phyloP scores from a whole-genome alignment of 352 stramenopile genomes.

The Phytophthora constricta region DNA sequence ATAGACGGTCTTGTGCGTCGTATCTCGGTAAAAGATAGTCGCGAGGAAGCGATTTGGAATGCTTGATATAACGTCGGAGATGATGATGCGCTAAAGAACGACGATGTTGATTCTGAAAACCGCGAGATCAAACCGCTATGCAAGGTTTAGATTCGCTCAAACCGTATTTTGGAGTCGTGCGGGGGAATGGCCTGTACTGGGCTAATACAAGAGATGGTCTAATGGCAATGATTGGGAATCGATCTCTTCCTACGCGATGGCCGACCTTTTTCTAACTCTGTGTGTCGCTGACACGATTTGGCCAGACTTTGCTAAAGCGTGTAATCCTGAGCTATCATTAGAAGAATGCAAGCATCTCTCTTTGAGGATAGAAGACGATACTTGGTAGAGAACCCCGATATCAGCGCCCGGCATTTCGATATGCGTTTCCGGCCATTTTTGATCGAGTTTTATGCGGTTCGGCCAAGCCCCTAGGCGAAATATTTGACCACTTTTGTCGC shows the following conservation, averaged over 20 bases:
- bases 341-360: background rate
- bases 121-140: background rate
- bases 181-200: slow-evolving; percentile 7
- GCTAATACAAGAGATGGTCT: background rate
- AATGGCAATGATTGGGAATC: slow-evolving; percentile 6
- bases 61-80: background rate
- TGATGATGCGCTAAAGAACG: background rate
- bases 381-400: slow-evolving; percentile 23
- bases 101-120: background rate
- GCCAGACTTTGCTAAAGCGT: slow-evolving; percentile 29
- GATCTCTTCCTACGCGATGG: background rate
- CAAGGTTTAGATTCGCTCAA: background rate
- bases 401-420: slow-evolving; percentile 27
- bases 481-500: slow-evolving; percentile 22
- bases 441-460: background rate
- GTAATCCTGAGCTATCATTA: slow-evolving; percentile 8
- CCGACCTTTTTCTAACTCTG: slow-evolving; percentile 27
- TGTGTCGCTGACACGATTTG: slow-evolving; percentile 28
- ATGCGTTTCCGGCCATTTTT: slow-evolving; percentile 28
- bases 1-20: slow-evolving; percentile 14
- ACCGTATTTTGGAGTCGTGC: too few species aligned
- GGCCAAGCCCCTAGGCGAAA: slow-evolving; percentile 10
- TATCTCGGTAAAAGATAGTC: background rate
- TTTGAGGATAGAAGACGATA: background rate
- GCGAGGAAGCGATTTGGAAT: background rate